Evolutionary conservation across 805 yeast genomes (phyloP).

Genomic region (Myxozyma udenii): DNA sequence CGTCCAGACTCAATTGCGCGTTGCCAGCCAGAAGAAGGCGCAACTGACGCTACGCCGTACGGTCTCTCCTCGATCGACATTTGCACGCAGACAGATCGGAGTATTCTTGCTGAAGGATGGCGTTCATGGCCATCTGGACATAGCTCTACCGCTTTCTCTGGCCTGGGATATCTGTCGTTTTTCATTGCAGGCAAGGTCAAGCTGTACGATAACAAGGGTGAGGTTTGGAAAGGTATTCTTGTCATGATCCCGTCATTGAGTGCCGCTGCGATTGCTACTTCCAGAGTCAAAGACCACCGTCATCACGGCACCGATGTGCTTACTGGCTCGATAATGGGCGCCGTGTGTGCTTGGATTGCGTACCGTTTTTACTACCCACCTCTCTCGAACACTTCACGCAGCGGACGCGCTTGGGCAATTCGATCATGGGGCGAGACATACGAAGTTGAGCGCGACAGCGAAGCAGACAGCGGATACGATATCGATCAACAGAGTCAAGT

Average conservation of each 20-base stretch:
- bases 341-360: constrained; percentile 54
- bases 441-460: not conserved
- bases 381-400: constrained; percentile 30
- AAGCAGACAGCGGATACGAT: not conserved
- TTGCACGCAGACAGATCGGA: constrained; percentile 38
- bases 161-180: constrained; percentile 47
- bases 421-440: constrained; percentile 22
- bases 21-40: constrained; percentile 57
- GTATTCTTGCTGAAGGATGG: constrained; percentile 49
- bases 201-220: constrained; percentile 40
- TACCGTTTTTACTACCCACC: constrained; percentile 55
- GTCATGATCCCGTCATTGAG: constrained; percentile 45
- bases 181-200: constrained; percentile 51
- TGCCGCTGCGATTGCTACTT: constrained; percentile 74
- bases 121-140: constrained; percentile 60
- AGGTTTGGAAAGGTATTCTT: constrained; percentile 31
- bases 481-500: not conserved
- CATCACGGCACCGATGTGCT: constrained; percentile 87
- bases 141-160: constrained; percentile 51
- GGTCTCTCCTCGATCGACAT: constrained; percentile 34
- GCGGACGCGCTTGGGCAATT: constrained; percentile 26
- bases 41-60: constrained; percentile 49
- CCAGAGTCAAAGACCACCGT: constrained; percentile 88
- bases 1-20: constrained; percentile 90
- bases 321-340: constrained; percentile 69